phyloP scores from a whole-genome alignment of 176 grass and related monocot genomes.

The Melocanna baccifera region DNA sequence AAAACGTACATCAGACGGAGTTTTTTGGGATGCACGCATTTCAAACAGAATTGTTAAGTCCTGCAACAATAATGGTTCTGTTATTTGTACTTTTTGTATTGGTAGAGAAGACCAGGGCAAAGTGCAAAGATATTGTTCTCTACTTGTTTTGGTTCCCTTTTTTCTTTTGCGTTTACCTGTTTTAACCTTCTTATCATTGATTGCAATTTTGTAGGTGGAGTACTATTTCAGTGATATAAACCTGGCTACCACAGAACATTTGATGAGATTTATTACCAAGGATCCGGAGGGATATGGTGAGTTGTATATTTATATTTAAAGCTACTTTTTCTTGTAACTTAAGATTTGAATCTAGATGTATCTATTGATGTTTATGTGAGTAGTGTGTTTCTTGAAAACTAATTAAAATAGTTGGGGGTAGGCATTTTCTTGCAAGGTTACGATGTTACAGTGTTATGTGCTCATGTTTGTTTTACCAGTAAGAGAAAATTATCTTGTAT shows the following conservation, averaged over 20 bases:
- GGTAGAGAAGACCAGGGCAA: background rate
- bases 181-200: background rate
- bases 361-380: conserved; percentile 1
- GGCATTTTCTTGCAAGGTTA: background rate
- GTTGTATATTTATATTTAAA: conserved; percentile 36
- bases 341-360: background rate
- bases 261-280: conserved; percentile 93
- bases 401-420: background rate
- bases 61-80: background rate
- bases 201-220: conserved; percentile 68
- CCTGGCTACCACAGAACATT: conserved; percentile 87
- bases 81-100: background rate
- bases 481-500: background rate
- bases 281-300: conserved; percentile 92
- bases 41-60: background rate
- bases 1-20: background rate
- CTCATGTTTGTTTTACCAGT: background rate
- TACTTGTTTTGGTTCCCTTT: background rate
- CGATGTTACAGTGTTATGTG: background rate
- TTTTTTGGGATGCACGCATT: background rate
- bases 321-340: background rate
- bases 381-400: background rate
- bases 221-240: conserved; percentile 97
- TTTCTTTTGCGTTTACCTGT: background rate
- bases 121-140: background rate